Percentiles rank a stretch among this genome's conserved stretches.
Conservation (phyloP, 1,139 yeast genomes). For the Blastobotrys persicus region DNA sequence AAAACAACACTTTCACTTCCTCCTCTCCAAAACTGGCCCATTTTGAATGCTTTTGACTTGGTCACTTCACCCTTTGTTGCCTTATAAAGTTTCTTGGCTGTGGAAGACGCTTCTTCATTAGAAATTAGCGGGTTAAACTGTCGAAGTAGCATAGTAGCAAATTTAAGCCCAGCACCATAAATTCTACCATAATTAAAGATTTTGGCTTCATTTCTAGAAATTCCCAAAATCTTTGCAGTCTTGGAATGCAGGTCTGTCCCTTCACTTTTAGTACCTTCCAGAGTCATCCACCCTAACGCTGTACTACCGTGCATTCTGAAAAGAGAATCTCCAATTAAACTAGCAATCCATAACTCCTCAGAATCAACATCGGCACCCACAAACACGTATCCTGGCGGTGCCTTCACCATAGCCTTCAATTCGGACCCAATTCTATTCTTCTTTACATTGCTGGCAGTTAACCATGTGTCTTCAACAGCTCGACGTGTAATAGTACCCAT, state of each 20-base stretch:
- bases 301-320: conserved; percentile 93
- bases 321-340: conserved; percentile 87
- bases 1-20: conserved; percentile 94
- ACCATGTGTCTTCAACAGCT: conserved; percentile 97
- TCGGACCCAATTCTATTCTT: conserved; percentile 86
- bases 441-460: conserved; percentile 95
- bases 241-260: conserved; percentile 95
- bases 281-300: conserved; percentile 98
- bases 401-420: conserved; percentile 76
- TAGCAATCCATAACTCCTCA: conserved; percentile 97
- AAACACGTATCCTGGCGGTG: conserved; percentile 86
- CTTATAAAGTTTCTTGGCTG: conserved; percentile 67
- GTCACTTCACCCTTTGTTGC: conserved; percentile 75
- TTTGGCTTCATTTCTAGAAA: conserved; percentile 88
- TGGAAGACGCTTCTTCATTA: conserved; percentile 65
- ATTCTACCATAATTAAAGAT: conserved; percentile 95
- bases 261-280: conserved; percentile 88
- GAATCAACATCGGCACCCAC: conserved; percentile 98
- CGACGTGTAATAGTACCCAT: conserved; percentile 98
- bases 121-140: conserved; percentile 72
- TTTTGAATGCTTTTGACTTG: conserved; percentile 38
- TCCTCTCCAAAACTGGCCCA: conserved; percentile 66
- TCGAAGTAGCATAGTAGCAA: conserved; percentile 76
- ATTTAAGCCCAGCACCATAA: conserved; percentile 94
- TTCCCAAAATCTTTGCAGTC: conserved; percentile 86